These are phyloP conservation scores for Lentinula sp. DNA, from an alignment of 768 basidiomycete genomes.

Conservation along the genomic window DNA sequence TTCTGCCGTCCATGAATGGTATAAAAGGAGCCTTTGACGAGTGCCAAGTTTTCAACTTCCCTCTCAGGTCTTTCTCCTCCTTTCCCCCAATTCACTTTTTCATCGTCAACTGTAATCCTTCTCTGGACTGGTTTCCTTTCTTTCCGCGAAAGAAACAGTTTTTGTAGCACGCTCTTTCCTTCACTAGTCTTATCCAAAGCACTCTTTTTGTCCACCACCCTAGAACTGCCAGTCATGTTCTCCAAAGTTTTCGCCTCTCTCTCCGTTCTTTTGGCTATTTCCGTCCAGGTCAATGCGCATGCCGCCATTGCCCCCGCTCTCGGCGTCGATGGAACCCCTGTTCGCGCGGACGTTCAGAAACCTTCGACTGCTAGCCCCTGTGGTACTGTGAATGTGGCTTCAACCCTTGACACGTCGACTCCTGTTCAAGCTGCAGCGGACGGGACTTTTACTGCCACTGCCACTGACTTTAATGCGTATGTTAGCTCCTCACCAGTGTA, in stretches of 20 bases:
- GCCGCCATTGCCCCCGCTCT: background rate
- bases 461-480: slow-evolving; percentile 30
- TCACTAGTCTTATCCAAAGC: background rate
- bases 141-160: slow-evolving; percentile 6
- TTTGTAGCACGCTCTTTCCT: background rate
- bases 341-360: slow-evolving; percentile 14
- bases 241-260: slow-evolving; percentile 2
- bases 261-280: background rate
- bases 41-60: background rate
- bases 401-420: slow-evolving; percentile 14
- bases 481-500: slow-evolving; percentile 1
- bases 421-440: slow-evolving; percentile 16
- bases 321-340: slow-evolving; percentile 10
- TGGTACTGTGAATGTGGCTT: slow-evolving; percentile 11
- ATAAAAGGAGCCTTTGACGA: background rate
- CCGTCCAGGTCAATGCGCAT: slow-evolving; percentile 1
- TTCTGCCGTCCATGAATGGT: background rate
- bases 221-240: slow-evolving; percentile 7
- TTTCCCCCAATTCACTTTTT: background rate
- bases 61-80: background rate
- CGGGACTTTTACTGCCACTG: slow-evolving; percentile 21
- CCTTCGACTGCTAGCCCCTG: slow-evolving; percentile 13
- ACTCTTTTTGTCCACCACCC: background rate
- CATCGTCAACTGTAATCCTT: background rate
- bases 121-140: slow-evolving; percentile 4